Conservation (phyloP, 352 stramenopile genomes). For the Globisporangium acanthophoron region DNA sequence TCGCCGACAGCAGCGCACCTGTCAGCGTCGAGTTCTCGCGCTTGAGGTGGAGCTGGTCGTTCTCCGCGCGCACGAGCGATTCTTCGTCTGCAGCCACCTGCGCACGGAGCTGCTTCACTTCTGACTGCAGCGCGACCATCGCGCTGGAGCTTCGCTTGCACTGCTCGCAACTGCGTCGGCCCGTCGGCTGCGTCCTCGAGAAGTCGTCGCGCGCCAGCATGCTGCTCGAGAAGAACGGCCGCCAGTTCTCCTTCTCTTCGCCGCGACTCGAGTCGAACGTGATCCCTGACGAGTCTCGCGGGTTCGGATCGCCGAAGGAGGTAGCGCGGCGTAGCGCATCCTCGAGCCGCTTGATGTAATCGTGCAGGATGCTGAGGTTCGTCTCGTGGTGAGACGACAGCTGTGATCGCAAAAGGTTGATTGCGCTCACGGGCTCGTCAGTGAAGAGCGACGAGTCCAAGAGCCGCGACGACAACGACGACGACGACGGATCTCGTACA, state of each 20-base stretch:
- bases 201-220: conserved; percentile 23
- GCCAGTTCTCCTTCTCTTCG: conserved; percentile 22
- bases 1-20: conserved; percentile 31
- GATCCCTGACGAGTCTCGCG: conserved; percentile 22
- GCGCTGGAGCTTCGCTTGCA: conserved; percentile 29
- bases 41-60: conserved; percentile 30
- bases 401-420: conserved; percentile 45
- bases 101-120: conserved; percentile 39
- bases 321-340: conserved; percentile 21
- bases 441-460: conserved; percentile 21
- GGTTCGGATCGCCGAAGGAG: not conserved
- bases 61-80: conserved; percentile 36
- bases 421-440: conserved; percentile 29
- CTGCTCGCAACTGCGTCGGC: conserved; percentile 26
- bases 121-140: conserved; percentile 37
- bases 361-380: conserved; percentile 45
- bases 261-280: conserved; percentile 36
- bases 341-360: conserved; percentile 53
- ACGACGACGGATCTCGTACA: not conserved
- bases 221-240: conserved; percentile 20
- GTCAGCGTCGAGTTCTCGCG: conserved; percentile 42
- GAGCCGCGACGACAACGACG: not conserved
- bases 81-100: conserved; percentile 37
- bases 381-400: conserved; percentile 49
- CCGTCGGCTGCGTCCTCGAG: conserved; percentile 17